These are phyloP conservation scores for Calonectria pauciramosa DNA, from an alignment of 2,329 filamentous ascomycete species.

Conservation along the genomic window DNA sequence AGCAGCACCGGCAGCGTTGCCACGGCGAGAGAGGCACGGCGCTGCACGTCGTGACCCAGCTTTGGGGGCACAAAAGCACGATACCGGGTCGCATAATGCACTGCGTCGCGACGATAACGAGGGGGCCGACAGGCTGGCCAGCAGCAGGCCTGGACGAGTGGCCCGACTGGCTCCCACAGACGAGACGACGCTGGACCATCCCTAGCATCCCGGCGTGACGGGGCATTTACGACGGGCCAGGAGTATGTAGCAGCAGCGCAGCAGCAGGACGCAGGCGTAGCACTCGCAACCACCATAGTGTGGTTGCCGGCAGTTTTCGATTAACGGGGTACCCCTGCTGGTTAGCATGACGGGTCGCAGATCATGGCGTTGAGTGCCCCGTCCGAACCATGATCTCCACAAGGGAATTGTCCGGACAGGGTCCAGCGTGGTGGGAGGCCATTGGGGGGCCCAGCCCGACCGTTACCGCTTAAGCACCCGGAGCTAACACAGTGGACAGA, in stretches of 20 bases:
- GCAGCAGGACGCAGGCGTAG: conserved; percentile 33
- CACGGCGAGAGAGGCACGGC: conserved; percentile 33
- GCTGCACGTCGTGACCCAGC: conserved; percentile 32
- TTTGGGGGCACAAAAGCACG: conserved; percentile 38
- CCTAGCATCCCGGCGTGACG: conserved; percentile 36
- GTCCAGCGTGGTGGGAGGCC: conserved; percentile 33
- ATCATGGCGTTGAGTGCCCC: conserved; percentile 48
- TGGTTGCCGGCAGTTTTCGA: conserved; percentile 45
- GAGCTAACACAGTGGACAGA: conserved; percentile 33
- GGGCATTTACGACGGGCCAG: conserved; percentile 35
- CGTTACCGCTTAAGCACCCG: conserved; percentile 31
- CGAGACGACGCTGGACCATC: conserved; percentile 31
- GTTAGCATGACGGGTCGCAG: conserved; percentile 46
- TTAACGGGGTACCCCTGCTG: conserved; percentile 42
- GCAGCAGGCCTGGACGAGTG: conserved; percentile 25
- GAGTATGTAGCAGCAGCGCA: conserved; percentile 32
- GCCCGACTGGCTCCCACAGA: conserved; percentile 30
- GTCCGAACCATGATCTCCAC: conserved; percentile 51
- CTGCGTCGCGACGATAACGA: conserved; percentile 29
- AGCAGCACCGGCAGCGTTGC: conserved; percentile 35
- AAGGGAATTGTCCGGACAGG: conserved; percentile 48
- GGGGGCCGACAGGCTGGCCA: conserved; percentile 25
- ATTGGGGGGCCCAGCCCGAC: conserved; percentile 30
- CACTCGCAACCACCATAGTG: conserved; percentile 21
- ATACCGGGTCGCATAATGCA: conserved; percentile 38